Evolutionary conservation across 2,329 filamentous ascomycete species (phyloP), one percentile per base, ranked within the genome.

Genomic region (Fusarium sulawesiense): DNA sequence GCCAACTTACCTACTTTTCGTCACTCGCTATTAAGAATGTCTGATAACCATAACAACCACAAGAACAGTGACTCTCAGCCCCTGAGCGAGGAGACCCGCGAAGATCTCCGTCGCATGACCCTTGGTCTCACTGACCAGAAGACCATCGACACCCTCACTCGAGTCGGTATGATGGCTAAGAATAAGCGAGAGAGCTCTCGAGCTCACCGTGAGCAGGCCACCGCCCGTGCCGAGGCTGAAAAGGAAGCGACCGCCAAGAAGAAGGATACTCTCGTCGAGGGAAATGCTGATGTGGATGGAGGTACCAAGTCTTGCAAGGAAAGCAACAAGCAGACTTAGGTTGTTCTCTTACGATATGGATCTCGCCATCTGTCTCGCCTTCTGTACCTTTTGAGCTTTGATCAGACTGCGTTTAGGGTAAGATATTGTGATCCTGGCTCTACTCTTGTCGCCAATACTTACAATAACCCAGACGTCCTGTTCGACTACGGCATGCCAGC

Each of bases 31-130:
- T 27, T 41, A 11, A 64, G 18, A 37, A 64, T 64, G 61, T 11
- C 60, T 18, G 27, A 32, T 23, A 23, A 41, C 32, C 41, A 25
- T 14, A 49, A 45, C 34, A 41, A 34, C 16, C 18, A 42, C 10
- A 40, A 27, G 10, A 30, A 47, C 12, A 14, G 14, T 27, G n/a
- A 32, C 25, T 11, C 45, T 25, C 41, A 44, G n/a, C 37, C 34
- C 32, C 48, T 64, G 20, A 50, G 61, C 18, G 50, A 73, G 11
- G 45, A 63, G 27, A 60, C 49, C 18, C 49, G 53, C 11, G 50
- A 62, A n/a, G 64, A 60, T n/a, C 16, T 73, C 12, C 55, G 67
- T 6, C 71, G 73, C 7, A 75, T 75, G 73, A 75, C 73, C 6
- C 20, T 34, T 4, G 46, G 58, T 14, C 71, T 75, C n/a, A 72